Percentiles rank a stretch among this genome's conserved stretches.
phyloP scores from a whole-genome alignment of 495 filamentous ascomycete genomes.

The Aspergillus cavernicola region DNA sequence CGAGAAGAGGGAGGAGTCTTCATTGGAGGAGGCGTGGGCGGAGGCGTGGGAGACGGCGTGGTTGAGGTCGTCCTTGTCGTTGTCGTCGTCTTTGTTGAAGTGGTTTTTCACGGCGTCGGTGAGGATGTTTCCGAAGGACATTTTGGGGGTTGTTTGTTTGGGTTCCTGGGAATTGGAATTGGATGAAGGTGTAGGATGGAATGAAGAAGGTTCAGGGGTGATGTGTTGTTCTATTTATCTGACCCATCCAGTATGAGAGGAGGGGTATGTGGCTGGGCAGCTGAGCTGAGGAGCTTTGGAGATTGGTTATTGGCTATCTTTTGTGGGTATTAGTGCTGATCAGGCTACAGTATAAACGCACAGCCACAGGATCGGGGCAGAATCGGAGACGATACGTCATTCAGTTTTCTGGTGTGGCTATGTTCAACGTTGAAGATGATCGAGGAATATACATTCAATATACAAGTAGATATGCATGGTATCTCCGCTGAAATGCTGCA shows the following conservation, averaged over 20 bases:
- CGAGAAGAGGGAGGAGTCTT: constrained; percentile 45
- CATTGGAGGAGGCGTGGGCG: constrained; percentile 27
- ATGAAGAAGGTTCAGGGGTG: neutral
- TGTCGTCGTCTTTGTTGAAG: constrained; percentile 8
- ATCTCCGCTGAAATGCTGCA: constrained; percentile 14
- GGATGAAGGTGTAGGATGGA: neutral
- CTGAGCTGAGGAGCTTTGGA: neutral
- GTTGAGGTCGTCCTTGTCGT: constrained; percentile 39
- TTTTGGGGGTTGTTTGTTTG: constrained; percentile 1
- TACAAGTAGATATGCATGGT: constrained; percentile 4
- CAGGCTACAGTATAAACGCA: neutral
- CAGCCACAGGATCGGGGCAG: constrained; percentile 4
- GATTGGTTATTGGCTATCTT: neutral
- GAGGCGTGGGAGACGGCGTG: constrained; percentile 46
- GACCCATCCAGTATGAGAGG: neutral
- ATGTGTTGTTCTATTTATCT: constrained; percentile 10
- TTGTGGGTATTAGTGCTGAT: neutral
- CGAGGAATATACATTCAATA: neutral
- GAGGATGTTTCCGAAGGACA: constrained; percentile 10
- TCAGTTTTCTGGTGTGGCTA: too few species aligned
- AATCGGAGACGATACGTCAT: neutral
- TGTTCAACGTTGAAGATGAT: neutral
- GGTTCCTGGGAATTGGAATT: neutral
- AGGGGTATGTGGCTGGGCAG: constrained; percentile 9
- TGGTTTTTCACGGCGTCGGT: constrained; percentile 8